Evolutionary conservation across 192 early-diverging fungal species (phyloP), one percentile per base, ranked within the genome.

Genomic region (Coemansia sp.): DNA sequence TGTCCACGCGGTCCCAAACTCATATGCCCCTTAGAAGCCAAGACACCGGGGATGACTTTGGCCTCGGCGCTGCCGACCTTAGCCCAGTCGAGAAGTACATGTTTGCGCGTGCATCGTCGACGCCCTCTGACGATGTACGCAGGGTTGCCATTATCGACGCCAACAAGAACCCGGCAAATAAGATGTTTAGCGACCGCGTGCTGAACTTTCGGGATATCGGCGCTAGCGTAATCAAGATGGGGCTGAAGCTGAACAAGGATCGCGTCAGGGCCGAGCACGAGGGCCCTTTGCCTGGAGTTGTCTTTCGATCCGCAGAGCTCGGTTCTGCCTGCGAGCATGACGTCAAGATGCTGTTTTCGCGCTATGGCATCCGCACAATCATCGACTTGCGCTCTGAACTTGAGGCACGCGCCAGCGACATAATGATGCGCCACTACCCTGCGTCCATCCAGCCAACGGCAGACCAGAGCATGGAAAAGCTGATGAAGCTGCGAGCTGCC

Each of bases 361-460:
- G 70, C 29, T 72, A 75, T 48, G 73, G 81, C n/a, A 78, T 83
- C 51, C 75, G 73, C 28, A 83, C 81, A 1, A 83, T 83, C 64
- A 75, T 83, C 23, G 81, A 83, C 32, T 67, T 83, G 52, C 54
- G 81, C 34, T 78, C 75, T 1, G 75, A 83, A 58, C 57, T 75
- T 13, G 81, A 78, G 68, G 69, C 69, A 1, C 66, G 69, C 10
- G 69, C 72, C 45, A 79, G 64, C 64, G 70, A 74, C 60, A 81
- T 75, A 25, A 62, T 81, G 55, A 61, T 65, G 32, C 28, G 58
- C n/a, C 72, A 81, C 62, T 81, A 81, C 27, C 78, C 78, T 1
- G 64, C 76, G 42, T 69, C 71, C 9, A 72, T 79, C 36, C 69
- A 79, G 61, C 76, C 76, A 8, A 73, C 71, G 0, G 57, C 71